Evolutionary conservation across 2,329 filamentous ascomycete species (phyloP).

Genomic region (Clonostachys byssicola): DNA sequence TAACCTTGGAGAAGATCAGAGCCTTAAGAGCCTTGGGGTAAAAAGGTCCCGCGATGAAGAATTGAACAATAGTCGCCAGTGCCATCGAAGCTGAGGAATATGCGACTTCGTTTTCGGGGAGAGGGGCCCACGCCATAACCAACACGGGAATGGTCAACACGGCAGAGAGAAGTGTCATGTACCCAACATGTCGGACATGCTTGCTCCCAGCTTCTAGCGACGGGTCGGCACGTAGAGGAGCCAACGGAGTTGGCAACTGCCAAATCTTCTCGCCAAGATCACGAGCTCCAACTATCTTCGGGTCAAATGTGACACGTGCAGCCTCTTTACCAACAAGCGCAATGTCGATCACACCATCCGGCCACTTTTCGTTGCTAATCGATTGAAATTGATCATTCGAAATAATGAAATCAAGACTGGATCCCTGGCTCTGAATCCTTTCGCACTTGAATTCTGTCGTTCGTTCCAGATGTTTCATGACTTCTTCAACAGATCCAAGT

Average conservation of each 20-base stretch:
- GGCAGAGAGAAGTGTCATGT: conserved; percentile 6
- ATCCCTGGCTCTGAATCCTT: conserved; percentile 22
- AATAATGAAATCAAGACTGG: conserved; percentile 44
- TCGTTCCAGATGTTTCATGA: conserved; percentile 1
- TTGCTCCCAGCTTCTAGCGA: neutral
- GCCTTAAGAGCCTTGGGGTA: conserved; percentile 35
- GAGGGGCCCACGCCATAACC: conserved; percentile 8
- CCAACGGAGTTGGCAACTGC: conserved; percentile 4
- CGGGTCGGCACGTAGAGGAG: conserved; percentile 7
- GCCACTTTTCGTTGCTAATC: conserved; percentile 15
- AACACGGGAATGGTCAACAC: conserved; percentile 2
- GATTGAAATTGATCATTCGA: conserved; percentile 7
- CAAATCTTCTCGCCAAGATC: conserved; percentile 7
- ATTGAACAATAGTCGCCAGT: conserved; percentile 40
- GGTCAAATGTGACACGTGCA: conserved; percentile 12
- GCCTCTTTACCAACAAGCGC: conserved; percentile 6
- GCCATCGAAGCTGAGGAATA: conserved; percentile 20
- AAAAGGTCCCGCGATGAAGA: conserved; percentile 33
- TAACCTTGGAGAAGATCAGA: conserved; percentile 28
- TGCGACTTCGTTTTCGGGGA: conserved; percentile 6
- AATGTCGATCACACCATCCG: neutral
- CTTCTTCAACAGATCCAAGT: neutral
- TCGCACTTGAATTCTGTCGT: conserved; percentile 4
- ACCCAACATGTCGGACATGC: conserved; percentile 31
- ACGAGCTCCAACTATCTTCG: conserved; percentile 13